Evolutionary conservation across 345 rosid species (phyloP).

Genomic region (Noccaea bulbosa): DNA sequence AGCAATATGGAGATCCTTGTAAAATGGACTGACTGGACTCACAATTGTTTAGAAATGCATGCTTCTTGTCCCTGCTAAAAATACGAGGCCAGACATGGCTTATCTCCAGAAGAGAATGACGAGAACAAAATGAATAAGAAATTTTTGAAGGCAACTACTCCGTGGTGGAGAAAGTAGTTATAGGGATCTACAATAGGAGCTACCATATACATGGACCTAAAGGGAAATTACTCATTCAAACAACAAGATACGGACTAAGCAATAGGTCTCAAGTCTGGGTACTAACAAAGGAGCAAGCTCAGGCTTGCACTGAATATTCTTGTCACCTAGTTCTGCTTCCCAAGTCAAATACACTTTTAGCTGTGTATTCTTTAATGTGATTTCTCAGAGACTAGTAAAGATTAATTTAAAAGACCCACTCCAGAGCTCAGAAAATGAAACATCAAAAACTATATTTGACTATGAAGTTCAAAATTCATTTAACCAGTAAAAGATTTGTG

Average conservation of each 20-base stretch:
- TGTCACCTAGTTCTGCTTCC: slow-evolving; percentile 11
- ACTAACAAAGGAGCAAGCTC: slow-evolving; percentile 15
- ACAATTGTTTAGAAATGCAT: slow-evolving; percentile 28
- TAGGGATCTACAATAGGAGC: slow-evolving; percentile 17
- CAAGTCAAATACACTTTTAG: slow-evolving; percentile 8
- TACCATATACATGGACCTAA: slow-evolving; percentile 25
- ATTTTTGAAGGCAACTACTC: slow-evolving; percentile 10
- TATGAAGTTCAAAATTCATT: slow-evolving; percentile 29
- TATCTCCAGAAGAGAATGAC: slow-evolving; percentile 36
- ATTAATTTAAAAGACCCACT: slow-evolving; percentile 1
- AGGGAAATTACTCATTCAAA: slow-evolving; percentile 22
- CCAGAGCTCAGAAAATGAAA: slow-evolving; percentile 7
- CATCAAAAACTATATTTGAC: slow-evolving; percentile 23
- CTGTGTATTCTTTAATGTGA: slow-evolving; percentile 10
- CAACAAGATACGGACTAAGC: slow-evolving; percentile 15
- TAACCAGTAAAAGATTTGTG: slow-evolving; percentile 37
- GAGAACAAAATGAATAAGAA: slow-evolving; percentile 12
- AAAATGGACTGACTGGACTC: slow-evolving; percentile 22
- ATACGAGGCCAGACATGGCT: slow-evolving; percentile 31
- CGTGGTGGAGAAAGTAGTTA: slow-evolving; percentile 13
- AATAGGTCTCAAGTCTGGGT: slow-evolving; percentile 13
- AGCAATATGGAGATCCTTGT: slow-evolving; percentile 22
- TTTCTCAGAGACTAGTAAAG: slow-evolving; percentile 16
- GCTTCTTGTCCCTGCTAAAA: slow-evolving; percentile 42
- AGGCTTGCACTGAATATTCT: slow-evolving; percentile 17